phyloP scores from a whole-genome alignment of 2,329 filamentous ascomycete genomes.

The Herpotrichia juniperi region DNA sequence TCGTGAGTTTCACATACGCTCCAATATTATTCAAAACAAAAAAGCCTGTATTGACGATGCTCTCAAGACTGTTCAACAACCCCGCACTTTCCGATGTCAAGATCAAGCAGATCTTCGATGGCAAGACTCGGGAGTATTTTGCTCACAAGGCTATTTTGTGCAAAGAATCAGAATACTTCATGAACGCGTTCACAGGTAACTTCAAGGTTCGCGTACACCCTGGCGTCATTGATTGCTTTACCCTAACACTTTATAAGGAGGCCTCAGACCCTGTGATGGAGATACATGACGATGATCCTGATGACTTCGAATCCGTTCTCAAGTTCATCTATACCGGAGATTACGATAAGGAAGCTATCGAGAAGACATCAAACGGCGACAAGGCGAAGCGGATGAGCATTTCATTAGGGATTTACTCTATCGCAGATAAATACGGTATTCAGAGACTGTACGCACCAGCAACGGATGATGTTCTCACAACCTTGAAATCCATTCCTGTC shows the following conservation, averaged over 20 bases:
- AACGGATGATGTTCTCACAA: background rate
- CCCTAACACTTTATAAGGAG: slow-evolving; percentile 7
- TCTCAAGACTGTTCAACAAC: slow-evolving; percentile 15
- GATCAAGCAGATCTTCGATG: slow-evolving; percentile 7
- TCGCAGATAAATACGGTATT: slow-evolving; percentile 8
- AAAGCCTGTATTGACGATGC: background rate
- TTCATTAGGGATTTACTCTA: background rate
- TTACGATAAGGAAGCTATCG: slow-evolving; percentile 6
- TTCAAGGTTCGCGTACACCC: slow-evolving; percentile 13
- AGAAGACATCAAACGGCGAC: background rate
- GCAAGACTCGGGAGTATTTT: slow-evolving; percentile 9
- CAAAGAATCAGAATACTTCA: slow-evolving; percentile 13
- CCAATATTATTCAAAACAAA: background rate
- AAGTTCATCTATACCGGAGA: slow-evolving; percentile 16
- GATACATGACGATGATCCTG: slow-evolving; percentile 19
- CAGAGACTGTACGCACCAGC: background rate
- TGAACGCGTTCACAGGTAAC: slow-evolving; percentile 14
- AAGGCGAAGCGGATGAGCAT: background rate
- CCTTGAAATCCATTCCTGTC: background rate
- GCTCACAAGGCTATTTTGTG: slow-evolving; percentile 15
- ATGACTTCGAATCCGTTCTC: slow-evolving; percentile 14
- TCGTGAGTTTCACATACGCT: background rate
- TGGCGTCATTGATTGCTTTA: background rate
- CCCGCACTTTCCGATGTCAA: slow-evolving; percentile 12
- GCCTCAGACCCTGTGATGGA: slow-evolving; percentile 11